Base-by-base conservation (phyloP, 2,329 filamentous ascomycete genomes). In the Claviceps spartinae region DNA sequence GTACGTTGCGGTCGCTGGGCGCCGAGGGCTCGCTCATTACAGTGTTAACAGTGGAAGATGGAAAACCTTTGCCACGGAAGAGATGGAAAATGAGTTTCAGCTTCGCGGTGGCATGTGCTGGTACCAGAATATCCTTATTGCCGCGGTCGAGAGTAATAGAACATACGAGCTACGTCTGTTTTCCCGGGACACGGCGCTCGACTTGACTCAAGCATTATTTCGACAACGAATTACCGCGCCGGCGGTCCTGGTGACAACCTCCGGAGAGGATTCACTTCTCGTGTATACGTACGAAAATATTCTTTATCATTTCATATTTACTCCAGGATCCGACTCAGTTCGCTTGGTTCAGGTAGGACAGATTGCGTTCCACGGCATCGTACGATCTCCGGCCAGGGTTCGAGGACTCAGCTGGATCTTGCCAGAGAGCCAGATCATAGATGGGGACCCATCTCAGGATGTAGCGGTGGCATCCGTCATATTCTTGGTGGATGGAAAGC, bases 241-340 rank as follows among this genome's bases (percentile, higher is more conserved):
- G 1, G 86, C 94, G n/a, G 89, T 97, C 16, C 78, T 95, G 45
- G 83, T 96, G 50, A 86, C 90, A 0, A 83, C 86, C 0, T 93
- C 90, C 2, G 93, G 91, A 40, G 87, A 95, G 60, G 93, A 98
- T 67, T 97, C 93, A 0, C 75, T 98, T 30, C 78, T 98, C 36
- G 91, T 96, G 11, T 98, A 98, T 66, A 98, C 93, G 0, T 90
- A 95, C 65, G 91, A 97, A 64, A 98, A 98, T 65, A 78, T 94
- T 11, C 76, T 98, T 16, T 93, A 96, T 63, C 93, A 98, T 65
- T 98, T 89, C 65, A 82, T 98, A 54, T 91, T 98, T 57, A 82
- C 86, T 0, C 78, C 82, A 0, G 76, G 81, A 22, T 75, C 78
- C n/a, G 82, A 76, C 16, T 72, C 82, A 22, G 78, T 95, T 37